Conservation (phyloP, 2,329 filamentous ascomycete species). For the Hypoxylon sp. region DNA sequence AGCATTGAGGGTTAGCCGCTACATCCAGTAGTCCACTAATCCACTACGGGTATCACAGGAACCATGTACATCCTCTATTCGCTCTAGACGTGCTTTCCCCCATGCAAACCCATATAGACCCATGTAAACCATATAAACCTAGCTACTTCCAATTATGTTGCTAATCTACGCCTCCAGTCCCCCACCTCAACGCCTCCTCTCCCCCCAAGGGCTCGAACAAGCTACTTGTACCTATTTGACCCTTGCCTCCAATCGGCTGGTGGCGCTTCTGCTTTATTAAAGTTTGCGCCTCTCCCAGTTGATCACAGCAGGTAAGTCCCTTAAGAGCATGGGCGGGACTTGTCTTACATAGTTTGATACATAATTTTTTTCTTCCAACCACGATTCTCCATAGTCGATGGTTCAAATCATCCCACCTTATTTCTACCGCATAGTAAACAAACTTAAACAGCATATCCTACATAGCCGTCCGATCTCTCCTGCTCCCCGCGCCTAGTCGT, state of each 20-base stretch:
- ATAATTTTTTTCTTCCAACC: conserved; percentile 43
- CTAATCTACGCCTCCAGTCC: conserved; percentile 23
- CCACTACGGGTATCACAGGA: conserved; percentile 23
- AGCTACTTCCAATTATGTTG: conserved; percentile 2
- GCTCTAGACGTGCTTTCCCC: conserved; percentile 17
- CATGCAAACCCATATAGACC: conserved; percentile 21
- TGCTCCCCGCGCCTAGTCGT: conserved; percentile 14
- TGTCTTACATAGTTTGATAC: conserved; percentile 42
- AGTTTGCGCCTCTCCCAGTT: conserved; percentile 48
- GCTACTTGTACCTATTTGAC: conserved; percentile 26
- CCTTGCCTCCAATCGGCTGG: conserved; percentile 48
- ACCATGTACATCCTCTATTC: not conserved
- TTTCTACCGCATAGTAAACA: conserved; percentile 46
- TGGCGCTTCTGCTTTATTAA: conserved; percentile 46
- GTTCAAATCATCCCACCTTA: conserved; percentile 44
- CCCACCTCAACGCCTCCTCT: conserved; percentile 21
- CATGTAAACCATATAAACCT: conserved; percentile 6
- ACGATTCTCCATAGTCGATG: conserved; percentile 39
- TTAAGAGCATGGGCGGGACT: conserved; percentile 37
- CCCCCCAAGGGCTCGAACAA: conserved; percentile 18
- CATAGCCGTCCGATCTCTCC: conserved; percentile 34
- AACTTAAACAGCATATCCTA: conserved; percentile 39
- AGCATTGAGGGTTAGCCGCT: conserved; percentile 37
- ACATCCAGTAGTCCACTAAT: conserved; percentile 33
- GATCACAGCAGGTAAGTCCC: conserved; percentile 41